A percentile compares a stretch with the other conserved stretches of the same genome.
Conservation (phyloP, 345 rosid species). For the Cardamine occulta region DNA sequence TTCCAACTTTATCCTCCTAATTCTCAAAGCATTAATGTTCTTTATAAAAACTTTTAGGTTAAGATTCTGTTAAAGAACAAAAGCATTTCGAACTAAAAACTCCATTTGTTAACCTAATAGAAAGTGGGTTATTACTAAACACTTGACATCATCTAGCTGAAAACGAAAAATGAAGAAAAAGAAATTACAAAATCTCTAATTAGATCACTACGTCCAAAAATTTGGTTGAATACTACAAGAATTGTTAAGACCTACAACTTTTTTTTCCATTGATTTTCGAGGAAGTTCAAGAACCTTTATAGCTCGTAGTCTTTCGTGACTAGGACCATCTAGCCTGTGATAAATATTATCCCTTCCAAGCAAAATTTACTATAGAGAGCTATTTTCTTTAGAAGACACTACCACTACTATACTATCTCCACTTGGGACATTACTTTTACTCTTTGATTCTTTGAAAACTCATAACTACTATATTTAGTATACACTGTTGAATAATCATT, state of each 20-base stretch:
- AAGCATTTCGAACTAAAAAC: not conserved
- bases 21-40: not conserved
- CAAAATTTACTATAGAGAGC: not conserved
- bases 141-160: not conserved
- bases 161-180: not conserved
- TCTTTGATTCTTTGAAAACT: not conserved
- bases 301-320: not conserved
- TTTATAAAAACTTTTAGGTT: not conserved
- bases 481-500: not conserved
- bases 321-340: not conserved
- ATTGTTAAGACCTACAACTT: not conserved
- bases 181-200: not conserved
- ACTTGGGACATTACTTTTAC: not conserved
- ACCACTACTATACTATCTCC: not conserved
- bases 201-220: not conserved
- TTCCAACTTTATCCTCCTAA: constrained; percentile 12
- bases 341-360: not conserved
- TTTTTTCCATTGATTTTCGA: not conserved
- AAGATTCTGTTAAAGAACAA: not conserved
- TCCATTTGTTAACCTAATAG: not conserved
- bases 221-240: not conserved
- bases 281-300: not conserved
- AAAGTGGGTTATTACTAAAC: not conserved
- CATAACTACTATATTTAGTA: not conserved
- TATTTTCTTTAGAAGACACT: not conserved